phyloP scores from a whole-genome alignment of 163 green algal species.

The Chlamydomonas reinhardtii region DNA sequence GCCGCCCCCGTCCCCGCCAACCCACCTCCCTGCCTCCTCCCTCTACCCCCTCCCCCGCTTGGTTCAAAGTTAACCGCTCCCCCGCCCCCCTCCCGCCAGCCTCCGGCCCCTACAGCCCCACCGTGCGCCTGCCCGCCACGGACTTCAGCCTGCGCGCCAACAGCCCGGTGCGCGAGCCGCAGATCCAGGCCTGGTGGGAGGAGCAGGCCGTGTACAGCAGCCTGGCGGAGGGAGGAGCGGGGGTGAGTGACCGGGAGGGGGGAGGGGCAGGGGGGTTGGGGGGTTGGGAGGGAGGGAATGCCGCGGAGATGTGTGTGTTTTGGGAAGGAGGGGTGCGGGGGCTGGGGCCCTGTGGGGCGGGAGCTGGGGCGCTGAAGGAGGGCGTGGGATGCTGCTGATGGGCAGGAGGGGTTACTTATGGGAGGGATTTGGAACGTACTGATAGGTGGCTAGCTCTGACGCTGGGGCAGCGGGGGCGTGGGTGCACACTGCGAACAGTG shows the following conservation, averaged over 20 bases:
- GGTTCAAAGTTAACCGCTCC: too few relatives aligned
- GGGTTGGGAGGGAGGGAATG: not conserved
- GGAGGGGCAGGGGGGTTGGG: not conserved
- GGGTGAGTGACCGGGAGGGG: constrained; percentile 50
- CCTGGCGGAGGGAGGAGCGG: constrained; percentile 73
- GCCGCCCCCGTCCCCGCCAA: too few relatives aligned
- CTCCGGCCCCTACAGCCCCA: constrained; percentile 42
- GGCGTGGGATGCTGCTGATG: too few relatives aligned
- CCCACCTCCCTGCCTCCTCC: not conserved
- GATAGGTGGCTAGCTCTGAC: too few relatives aligned
- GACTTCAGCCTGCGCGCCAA: constrained; percentile 97
- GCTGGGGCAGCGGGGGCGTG: too few relatives aligned
- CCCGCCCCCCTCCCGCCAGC: not conserved
- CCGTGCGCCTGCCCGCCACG: constrained; percentile 85
- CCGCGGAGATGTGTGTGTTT: too few relatives aligned
- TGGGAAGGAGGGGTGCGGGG: too few relatives aligned
- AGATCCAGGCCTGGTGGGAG: constrained; percentile 95
- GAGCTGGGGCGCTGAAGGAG: too few relatives aligned
- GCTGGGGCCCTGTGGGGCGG: not conserved
- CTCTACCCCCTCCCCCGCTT: not conserved
- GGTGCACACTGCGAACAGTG: too few relatives aligned
- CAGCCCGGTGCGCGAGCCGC: constrained; percentile 88
- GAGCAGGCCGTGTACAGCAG: constrained; percentile 85
- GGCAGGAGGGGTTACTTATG: too few relatives aligned
- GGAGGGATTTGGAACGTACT: too few relatives aligned